Conservation (phyloP, 768 basidiomycete species). For the Termitomyces sp. region DNA sequence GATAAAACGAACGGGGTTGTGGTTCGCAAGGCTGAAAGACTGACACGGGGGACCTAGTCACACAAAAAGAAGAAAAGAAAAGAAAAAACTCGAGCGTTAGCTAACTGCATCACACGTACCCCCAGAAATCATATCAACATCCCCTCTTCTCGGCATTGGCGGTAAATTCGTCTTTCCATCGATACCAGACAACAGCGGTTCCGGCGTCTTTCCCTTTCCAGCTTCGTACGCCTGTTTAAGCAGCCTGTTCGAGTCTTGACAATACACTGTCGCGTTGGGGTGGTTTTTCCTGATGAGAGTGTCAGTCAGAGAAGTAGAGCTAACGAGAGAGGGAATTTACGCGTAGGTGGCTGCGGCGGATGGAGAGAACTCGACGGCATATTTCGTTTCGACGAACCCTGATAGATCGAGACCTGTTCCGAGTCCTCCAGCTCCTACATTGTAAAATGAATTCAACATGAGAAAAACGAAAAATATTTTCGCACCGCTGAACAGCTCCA, state of each 20-base stretch:
- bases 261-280: conserved; percentile 52
- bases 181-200: conserved; percentile 31
- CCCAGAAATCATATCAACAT: conserved; percentile 70
- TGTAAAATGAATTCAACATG: neutral
- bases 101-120: conserved; percentile 32
- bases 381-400: conserved; percentile 55
- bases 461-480: neutral
- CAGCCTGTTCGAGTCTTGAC: conserved; percentile 55
- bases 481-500: conserved; percentile 69
- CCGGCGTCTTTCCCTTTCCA: conserved; percentile 32
- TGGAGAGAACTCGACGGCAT: conserved; percentile 63
- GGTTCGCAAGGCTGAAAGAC: conserved; percentile 62
- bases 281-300: conserved; percentile 52
- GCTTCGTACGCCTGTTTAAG: conserved; percentile 52
- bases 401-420: conserved; percentile 62
- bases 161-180: conserved; percentile 29
- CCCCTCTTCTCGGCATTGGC: conserved; percentile 50
- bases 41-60: conserved; percentile 69
- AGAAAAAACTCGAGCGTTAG: neutral
- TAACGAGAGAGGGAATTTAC: conserved; percentile 26
- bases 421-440: conserved; percentile 67
- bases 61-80: no score
- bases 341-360: conserved; percentile 59
- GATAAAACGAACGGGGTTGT: conserved; percentile 38
- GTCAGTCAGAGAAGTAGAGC: neutral